Evolutionary conservation across 2,329 filamentous ascomycete genomes (phyloP).

Genomic region (Xylariaceae sp.): DNA sequence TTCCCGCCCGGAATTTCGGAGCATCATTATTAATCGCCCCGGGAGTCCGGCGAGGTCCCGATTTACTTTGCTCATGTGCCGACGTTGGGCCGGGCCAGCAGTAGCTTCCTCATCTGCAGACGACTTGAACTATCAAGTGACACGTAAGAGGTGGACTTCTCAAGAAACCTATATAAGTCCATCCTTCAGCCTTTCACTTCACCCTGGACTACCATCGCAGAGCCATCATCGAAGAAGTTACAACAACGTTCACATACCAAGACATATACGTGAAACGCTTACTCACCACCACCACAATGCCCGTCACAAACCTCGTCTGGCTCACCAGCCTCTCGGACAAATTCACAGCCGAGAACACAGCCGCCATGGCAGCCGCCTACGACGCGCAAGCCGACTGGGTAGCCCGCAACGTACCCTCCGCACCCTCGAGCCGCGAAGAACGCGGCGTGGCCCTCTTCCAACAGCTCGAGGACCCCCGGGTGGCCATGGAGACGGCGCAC

Average conservation of each 20-base stretch:
- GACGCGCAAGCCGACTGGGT: slow-evolving; percentile 40
- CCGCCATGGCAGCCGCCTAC: slow-evolving; percentile 39
- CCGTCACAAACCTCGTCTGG: slow-evolving; percentile 29
- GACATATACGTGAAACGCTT: not conserved
- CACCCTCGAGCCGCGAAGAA: slow-evolving; percentile 35
- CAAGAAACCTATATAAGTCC: too few species aligned
- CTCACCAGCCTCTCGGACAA: slow-evolving; percentile 27
- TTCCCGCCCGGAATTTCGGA: too few species aligned
- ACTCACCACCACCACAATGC: slow-evolving; percentile 15
- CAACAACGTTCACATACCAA: not conserved
- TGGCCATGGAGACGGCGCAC: slow-evolving; percentile 40
- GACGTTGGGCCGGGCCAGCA: not conserved
- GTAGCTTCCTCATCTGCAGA: too few species aligned
- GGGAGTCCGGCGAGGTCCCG: not conserved
- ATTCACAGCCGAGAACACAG: slow-evolving; percentile 32
- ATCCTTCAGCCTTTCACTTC: too few species aligned
- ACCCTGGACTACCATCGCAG: not conserved
- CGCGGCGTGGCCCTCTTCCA: slow-evolving; percentile 33
- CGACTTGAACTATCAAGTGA: too few species aligned
- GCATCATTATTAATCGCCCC: too few species aligned
- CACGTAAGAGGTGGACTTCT: too few species aligned
- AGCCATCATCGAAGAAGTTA: not conserved
- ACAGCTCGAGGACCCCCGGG: slow-evolving; percentile 35
- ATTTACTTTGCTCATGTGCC: not conserved
- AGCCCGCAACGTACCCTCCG: slow-evolving; percentile 30